phyloP scores from a whole-genome alignment of 2,329 filamentous ascomycete genomes.

The Ceratocystiopsis minuta region DNA sequence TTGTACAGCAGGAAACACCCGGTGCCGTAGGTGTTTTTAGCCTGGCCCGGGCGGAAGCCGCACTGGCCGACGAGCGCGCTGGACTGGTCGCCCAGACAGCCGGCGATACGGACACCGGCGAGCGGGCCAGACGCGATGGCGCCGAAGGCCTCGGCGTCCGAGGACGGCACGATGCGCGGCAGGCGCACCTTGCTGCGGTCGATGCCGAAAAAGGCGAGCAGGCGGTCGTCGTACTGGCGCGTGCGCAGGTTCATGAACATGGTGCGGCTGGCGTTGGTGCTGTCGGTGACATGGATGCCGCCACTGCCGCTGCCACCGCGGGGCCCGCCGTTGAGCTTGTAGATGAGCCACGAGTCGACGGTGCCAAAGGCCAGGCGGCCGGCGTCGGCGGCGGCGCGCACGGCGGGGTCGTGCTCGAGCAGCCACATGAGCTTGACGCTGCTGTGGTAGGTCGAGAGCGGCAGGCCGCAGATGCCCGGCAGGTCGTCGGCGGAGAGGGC shows the following conservation, averaged over 20 bases:
- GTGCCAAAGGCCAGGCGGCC: slow-evolving; percentile 69
- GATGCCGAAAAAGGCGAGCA: slow-evolving; percentile 65
- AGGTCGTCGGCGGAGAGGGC: slow-evolving; percentile 39
- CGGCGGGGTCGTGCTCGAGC: slow-evolving; percentile 49
- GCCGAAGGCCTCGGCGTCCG: slow-evolving; percentile 57
- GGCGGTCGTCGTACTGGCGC: slow-evolving; percentile 58
- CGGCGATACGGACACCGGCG: slow-evolving; percentile 56
- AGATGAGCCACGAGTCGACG: slow-evolving; percentile 76
- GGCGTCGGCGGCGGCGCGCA: slow-evolving; percentile 58
- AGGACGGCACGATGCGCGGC: slow-evolving; percentile 71
- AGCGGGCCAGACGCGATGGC: slow-evolving; percentile 45
- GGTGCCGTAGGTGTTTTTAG: slow-evolving; percentile 85
- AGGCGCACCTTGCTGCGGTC: slow-evolving; percentile 49
- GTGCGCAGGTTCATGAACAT: slow-evolving; percentile 89
- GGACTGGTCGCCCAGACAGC: slow-evolving; percentile 74
- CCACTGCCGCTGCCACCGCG: slow-evolving; percentile 29
- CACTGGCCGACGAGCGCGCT: slow-evolving; percentile 73
- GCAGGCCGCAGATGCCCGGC: slow-evolving; percentile 56
- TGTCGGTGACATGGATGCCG: slow-evolving; percentile 62
- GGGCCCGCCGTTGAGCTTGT: slow-evolving; percentile 59
- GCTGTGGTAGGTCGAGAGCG: slow-evolving; percentile 75
- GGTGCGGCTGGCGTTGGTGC: slow-evolving; percentile 73
- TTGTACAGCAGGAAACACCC: slow-evolving; percentile 85
- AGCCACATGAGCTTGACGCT: slow-evolving; percentile 77
- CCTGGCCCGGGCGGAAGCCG: slow-evolving; percentile 63